Conservation (phyloP, 148 eudicot species). For the Amaranthus hypochondriacus region DNA sequence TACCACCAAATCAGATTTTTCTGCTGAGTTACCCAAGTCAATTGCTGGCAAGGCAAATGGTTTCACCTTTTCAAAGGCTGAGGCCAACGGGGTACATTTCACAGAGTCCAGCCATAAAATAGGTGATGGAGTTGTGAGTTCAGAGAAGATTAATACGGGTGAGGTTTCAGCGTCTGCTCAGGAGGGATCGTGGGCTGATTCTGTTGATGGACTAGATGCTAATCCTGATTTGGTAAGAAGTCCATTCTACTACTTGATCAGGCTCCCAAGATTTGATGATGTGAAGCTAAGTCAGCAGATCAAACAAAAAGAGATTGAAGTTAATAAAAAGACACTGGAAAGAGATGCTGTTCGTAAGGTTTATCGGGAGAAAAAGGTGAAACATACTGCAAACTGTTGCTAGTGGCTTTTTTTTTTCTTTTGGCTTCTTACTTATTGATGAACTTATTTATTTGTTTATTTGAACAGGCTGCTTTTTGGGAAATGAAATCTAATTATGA, state of each 20-base stretch:
- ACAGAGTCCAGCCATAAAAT: background rate
- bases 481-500: conserved; percentile 32
- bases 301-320: conserved; percentile 39
- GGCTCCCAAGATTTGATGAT: conserved; percentile 69
- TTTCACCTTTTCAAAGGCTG: conserved; percentile 19
- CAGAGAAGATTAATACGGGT: conserved; percentile 19
- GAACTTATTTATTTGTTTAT: conserved; percentile 8
- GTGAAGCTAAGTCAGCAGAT: conserved; percentile 56
- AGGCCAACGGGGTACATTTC: conserved; percentile 14
- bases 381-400: conserved; percentile 12
- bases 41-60: conserved; percentile 21
- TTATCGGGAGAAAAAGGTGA: conserved; percentile 49
- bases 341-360: conserved; percentile 60
- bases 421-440: conserved; percentile 11
- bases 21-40: conserved; percentile 17
- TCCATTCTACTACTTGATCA: conserved; percentile 72
- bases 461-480: conserved; percentile 45
- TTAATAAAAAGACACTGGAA: conserved; percentile 51
- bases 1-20: conserved; percentile 7
- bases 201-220: conserved; percentile 29
- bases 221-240: conserved; percentile 35
- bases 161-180: conserved; percentile 11
- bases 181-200: conserved; percentile 34
- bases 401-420: background rate
- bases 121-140: conserved; percentile 26